Evolutionary conservation across 2,329 filamentous ascomycete species (phyloP).

Genomic region (Plenodomus tracheiphilus): DNA sequence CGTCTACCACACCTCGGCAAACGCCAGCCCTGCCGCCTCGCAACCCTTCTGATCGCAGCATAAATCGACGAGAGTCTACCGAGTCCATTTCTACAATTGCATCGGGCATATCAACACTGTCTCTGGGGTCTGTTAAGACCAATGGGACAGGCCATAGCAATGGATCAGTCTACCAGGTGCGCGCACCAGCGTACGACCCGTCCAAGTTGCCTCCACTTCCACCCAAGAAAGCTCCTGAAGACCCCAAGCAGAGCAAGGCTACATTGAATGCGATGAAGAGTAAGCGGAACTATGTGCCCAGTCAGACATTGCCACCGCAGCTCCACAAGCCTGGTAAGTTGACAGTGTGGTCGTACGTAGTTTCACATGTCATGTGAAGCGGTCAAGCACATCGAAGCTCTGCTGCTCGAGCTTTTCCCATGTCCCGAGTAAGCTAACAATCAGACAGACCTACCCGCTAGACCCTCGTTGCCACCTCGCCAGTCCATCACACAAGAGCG

Average conservation of each 20-base stretch:
- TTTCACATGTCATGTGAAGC: too few species aligned
- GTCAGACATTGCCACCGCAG: conserved; percentile 31
- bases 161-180: conserved; percentile 45
- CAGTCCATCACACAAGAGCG: conserved; percentile 13
- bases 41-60: conserved; percentile 46
- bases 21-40: conserved; percentile 51
- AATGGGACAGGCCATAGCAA: conserved; percentile 40
- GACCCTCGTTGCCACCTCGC: conserved; percentile 25
- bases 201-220: conserved; percentile 59
- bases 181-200: conserved; percentile 62
- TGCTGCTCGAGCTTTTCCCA: conserved; percentile 32
- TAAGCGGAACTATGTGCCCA: conserved; percentile 27
- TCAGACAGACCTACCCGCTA: conserved; percentile 17
- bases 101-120: conserved; percentile 53
- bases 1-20: conserved; percentile 42
- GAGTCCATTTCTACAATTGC: conserved; percentile 59
- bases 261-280: conserved; percentile 45
- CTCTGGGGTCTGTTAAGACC: conserved; percentile 53
- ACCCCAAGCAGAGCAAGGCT: conserved; percentile 44
- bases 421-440: conserved; percentile 14
- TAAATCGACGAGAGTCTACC: conserved; percentile 37
- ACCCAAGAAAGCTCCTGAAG: conserved; percentile 51
- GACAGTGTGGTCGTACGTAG: not conserved
- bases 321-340: conserved; percentile 30
- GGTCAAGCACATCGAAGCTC: conserved; percentile 7